These are phyloP conservation scores for Colletotrichum melonis DNA, from an alignment of 2,329 filamentous ascomycete species.

Conservation along the genomic window DNA sequence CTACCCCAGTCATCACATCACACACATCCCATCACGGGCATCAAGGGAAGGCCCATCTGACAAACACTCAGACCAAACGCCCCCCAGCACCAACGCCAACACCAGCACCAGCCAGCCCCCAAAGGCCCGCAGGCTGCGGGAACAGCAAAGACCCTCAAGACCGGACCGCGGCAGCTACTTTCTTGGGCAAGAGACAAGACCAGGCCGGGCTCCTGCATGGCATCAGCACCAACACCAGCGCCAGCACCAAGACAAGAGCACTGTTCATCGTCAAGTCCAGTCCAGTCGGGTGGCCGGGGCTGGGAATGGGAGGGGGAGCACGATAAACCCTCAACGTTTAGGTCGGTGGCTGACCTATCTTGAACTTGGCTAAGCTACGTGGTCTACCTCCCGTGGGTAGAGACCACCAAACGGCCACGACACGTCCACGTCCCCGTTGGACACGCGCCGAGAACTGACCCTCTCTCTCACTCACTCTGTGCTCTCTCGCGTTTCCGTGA, in stretches of 20 bases:
- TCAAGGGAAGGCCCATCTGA: not conserved
- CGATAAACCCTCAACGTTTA: not conserved
- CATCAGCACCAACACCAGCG: not conserved
- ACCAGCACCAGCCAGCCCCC: not conserved
- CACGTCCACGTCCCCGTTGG: not conserved
- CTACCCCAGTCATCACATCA: not conserved
- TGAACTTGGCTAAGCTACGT: not conserved
- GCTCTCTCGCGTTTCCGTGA: not conserved
- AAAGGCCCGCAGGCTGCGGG: not conserved
- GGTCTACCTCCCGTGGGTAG: not conserved
- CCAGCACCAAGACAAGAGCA: not conserved
- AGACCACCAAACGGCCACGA: not conserved
- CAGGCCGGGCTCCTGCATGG: not conserved
- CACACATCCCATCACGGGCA: not conserved
- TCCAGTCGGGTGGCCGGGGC: not conserved
- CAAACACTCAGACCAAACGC: not conserved
- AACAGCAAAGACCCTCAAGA: not conserved
- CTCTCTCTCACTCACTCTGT: too few species aligned
- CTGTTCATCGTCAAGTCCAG: not conserved
- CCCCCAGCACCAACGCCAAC: constrained; percentile 4
- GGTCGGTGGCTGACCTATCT: not conserved
- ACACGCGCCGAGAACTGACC: not conserved
- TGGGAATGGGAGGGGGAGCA: too few species aligned
- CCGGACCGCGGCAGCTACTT: not conserved
- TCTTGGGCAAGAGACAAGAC: not conserved